Conservation (phyloP, 2,329 filamentous ascomycete species). For the Amauroascus verrucosus region DNA sequence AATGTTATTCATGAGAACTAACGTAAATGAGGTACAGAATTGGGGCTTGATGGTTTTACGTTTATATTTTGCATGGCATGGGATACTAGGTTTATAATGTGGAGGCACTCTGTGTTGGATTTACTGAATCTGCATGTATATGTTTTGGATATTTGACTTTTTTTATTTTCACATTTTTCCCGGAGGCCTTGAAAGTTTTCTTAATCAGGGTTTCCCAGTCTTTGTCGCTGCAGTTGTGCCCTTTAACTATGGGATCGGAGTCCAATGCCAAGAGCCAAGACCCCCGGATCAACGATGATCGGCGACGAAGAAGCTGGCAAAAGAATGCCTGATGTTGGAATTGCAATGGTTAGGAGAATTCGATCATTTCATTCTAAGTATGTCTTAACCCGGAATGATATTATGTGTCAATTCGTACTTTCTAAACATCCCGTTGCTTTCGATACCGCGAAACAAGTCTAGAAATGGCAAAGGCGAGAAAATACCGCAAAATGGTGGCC, state of each 20-base stretch:
- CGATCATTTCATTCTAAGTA: background rate
- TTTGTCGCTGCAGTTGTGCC: background rate
- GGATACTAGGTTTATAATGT: background rate
- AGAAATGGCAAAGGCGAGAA: background rate
- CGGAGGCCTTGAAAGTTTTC: background rate
- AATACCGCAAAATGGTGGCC: conserved; percentile 5
- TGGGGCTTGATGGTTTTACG: background rate
- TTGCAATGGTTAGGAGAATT: background rate
- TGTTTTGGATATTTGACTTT: background rate
- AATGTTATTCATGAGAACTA: background rate
- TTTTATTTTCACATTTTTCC: background rate
- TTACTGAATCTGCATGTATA: background rate
- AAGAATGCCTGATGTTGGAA: background rate
- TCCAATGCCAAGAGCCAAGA: background rate
- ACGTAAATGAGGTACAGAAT: background rate
- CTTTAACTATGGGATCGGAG: background rate
- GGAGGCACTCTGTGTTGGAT: conserved; percentile 6
- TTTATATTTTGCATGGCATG: conserved; percentile 6
- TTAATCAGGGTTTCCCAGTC: background rate
- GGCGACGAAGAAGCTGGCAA: background rate
- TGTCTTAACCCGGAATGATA: background rate
- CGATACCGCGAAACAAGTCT: background rate
- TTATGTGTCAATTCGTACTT: background rate
- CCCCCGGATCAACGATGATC: background rate
- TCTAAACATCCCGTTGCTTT: background rate